phyloP scores from a whole-genome alignment of 2,329 filamentous ascomycete genomes.

The Alternaria panax region DNA sequence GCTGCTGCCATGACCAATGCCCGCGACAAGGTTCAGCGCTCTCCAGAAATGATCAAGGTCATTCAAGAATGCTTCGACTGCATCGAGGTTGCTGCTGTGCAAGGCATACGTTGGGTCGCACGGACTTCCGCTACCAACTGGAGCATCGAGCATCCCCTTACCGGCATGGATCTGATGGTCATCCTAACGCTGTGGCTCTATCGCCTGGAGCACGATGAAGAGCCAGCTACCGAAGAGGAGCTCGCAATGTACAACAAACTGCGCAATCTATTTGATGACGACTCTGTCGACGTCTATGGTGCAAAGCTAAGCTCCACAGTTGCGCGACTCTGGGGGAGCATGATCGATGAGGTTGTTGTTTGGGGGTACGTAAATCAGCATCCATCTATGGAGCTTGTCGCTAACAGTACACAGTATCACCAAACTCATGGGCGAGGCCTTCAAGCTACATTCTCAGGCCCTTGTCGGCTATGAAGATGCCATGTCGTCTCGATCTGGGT shows the following conservation, averaged over 20 bases:
- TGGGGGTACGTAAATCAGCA: slow-evolving; percentile 81
- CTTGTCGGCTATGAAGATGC: slow-evolving; percentile 94
- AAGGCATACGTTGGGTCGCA: slow-evolving; percentile 98
- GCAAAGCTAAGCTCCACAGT: slow-evolving; percentile 93
- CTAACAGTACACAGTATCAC: slow-evolving; percentile 74
- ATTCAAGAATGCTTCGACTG: slow-evolving; percentile 98
- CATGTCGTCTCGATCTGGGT: slow-evolving; percentile 56
- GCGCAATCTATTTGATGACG: slow-evolving; percentile 87
- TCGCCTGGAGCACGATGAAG: slow-evolving; percentile 98
- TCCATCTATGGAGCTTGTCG: slow-evolving; percentile 11
- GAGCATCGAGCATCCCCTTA: slow-evolving; percentile 97
- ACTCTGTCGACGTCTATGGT: slow-evolving; percentile 81
- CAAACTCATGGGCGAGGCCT: slow-evolving; percentile 96
- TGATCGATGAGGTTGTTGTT: slow-evolving; percentile 98
- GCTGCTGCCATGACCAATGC: slow-evolving; percentile 95
- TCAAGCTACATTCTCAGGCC: slow-evolving; percentile 95
- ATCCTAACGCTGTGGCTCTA: slow-evolving; percentile 98
- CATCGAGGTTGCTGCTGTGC: slow-evolving; percentile 92
- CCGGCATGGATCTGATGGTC: slow-evolving; percentile 96
- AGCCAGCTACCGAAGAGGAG: slow-evolving; percentile 85
- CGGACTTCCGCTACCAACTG: slow-evolving; percentile 97
- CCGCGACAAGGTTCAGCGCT: slow-evolving; percentile 91
- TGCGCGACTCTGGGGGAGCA: slow-evolving; percentile 93
- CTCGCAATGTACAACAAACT: slow-evolving; percentile 91
- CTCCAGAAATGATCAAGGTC: slow-evolving; percentile 97